These are phyloP conservation scores for Cydonia oblonga DNA, from an alignment of 331 rosid genomes.

Conservation along the genomic window DNA sequence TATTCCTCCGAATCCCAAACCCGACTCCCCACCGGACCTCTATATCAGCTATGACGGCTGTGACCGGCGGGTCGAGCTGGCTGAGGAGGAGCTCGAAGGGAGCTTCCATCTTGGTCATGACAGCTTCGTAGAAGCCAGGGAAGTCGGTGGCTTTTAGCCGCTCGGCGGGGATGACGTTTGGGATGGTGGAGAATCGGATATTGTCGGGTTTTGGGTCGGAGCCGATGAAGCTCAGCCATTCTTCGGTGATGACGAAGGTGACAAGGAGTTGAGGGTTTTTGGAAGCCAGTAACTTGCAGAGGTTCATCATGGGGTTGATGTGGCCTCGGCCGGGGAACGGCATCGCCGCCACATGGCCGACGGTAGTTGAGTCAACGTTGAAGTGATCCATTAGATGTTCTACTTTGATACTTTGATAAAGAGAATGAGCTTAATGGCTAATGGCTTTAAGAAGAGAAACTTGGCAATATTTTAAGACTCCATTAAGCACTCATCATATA, in stretches of 20 bases:
- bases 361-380: neutral
- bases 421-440: neutral
- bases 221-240: slow-evolving; percentile 35
- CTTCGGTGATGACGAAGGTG: slow-evolving; percentile 48
- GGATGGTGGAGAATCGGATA: slow-evolving; percentile 24
- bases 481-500: too few species aligned
- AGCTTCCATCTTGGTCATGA: slow-evolving; percentile 42
- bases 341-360: slow-evolving; percentile 32
- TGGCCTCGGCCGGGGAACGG: slow-evolving; percentile 49
- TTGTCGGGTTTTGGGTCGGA: slow-evolving; percentile 31
- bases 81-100: slow-evolving; percentile 39
- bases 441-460: neutral
- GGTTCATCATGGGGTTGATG: slow-evolving; percentile 48
- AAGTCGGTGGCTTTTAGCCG: slow-evolving; percentile 21
- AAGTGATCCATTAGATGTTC: neutral
- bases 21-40: slow-evolving; percentile 31
- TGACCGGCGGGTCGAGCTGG: slow-evolving; percentile 20
- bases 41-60: slow-evolving; percentile 24
- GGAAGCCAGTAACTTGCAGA: slow-evolving; percentile 31
- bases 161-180: slow-evolving; percentile 31
- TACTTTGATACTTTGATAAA: neutral
- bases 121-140: slow-evolving; percentile 28
- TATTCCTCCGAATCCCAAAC: slow-evolving; percentile 31
- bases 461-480: too few species aligned
- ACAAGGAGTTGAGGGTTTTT: slow-evolving; percentile 16